Evolutionary conservation across 257 asterid genomes (phyloP).

Genomic region (Salvia hispanica): DNA sequence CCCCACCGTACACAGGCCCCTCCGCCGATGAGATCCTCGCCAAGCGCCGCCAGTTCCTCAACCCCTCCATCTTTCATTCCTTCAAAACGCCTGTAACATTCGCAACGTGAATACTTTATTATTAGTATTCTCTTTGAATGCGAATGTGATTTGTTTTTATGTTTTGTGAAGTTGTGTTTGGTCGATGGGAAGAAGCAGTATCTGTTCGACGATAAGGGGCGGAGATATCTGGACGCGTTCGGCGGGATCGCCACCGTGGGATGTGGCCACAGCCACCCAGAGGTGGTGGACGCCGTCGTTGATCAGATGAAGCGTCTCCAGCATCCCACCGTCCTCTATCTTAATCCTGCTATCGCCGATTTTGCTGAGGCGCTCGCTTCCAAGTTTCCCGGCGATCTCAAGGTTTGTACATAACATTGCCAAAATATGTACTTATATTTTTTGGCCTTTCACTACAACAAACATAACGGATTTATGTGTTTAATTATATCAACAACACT

Average conservation of each 20-base stretch:
- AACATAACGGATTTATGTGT: too few relatives aligned
- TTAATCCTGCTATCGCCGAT: conserved; percentile 81
- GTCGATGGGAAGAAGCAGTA: conserved; percentile 97
- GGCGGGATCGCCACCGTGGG: conserved; percentile 94
- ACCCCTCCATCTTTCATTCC: conserved; percentile 84
- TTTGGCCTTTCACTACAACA: too few relatives aligned
- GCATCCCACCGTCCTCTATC: conserved; percentile 77
- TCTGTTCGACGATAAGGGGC: conserved; percentile 73
- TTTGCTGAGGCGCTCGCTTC: conserved; percentile 85
- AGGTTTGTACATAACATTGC: conserved; percentile 42
- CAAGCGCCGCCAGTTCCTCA: conserved; percentile 70
- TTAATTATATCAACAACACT: too few relatives aligned
- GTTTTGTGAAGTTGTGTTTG: conserved; percentile 59
- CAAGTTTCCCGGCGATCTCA: conserved; percentile 84
- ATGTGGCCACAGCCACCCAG: conserved; percentile 94
- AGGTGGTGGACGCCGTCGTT: conserved; percentile 78
- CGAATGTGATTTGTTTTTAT: neutral
- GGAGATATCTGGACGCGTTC: conserved; percentile 82
- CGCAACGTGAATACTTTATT: too few relatives aligned
- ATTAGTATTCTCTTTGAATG: neutral
- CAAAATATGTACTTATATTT: neutral
- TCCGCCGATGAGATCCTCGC: conserved; percentile 60
- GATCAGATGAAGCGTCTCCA: conserved; percentile 76
- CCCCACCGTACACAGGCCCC: conserved; percentile 88
- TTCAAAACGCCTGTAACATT: conserved; percentile 62